Evolutionary conservation across 2,329 filamentous ascomycete genomes (phyloP), one percentile per base, ranked within the genome.

Genomic region (Diaporthe australafricana): DNA sequence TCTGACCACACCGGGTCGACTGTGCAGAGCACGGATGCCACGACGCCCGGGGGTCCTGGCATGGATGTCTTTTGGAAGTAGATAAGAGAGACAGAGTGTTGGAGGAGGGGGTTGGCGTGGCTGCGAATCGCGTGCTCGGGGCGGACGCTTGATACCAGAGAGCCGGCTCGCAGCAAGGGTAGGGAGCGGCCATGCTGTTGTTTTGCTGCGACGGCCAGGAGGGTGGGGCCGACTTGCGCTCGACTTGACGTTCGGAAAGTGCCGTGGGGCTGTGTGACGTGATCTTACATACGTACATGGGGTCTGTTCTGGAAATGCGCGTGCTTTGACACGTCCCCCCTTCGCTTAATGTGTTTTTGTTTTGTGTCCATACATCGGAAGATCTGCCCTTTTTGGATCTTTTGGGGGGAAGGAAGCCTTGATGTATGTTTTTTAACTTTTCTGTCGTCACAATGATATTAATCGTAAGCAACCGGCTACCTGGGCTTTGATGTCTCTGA

Each of bases 1-100:
- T 70, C 67, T n/a, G 55, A 66, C 25, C 71, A 56, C 40, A 70
- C 57, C 25, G 71, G 67, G 20, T 72, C 67, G 14, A 70, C 57
- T 27, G 25, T 56, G 22, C 50, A 53, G n/a, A 45, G 63, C 32
- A 40, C 52, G 57, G 67, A 70, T 12, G 27, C 25, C n/a, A 6
- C 35, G 5, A 48, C 60, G 22, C 35, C 71, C 3, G 60, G 30
- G 50, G 71, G 22, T 12, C 32, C 42, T 12, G 32, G 42, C 1
- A 32, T 60, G 22, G 42, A 42, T 16, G 17, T 68, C 16, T 27
- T 50, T 16, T 65, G 42, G 60, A 27, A 50, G 3, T 22, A 48
- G 9, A 35, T 9, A n/a, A n/a, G n/a, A n/a, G n/a, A n/a, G n/a
- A n/a, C n/a, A n/a, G n/a, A n/a, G n/a, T n/a, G n/a, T n/a, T n/a